Conservation (phyloP, 2,329 filamentous ascomycete species). For the Hypocrella siamensis region DNA sequence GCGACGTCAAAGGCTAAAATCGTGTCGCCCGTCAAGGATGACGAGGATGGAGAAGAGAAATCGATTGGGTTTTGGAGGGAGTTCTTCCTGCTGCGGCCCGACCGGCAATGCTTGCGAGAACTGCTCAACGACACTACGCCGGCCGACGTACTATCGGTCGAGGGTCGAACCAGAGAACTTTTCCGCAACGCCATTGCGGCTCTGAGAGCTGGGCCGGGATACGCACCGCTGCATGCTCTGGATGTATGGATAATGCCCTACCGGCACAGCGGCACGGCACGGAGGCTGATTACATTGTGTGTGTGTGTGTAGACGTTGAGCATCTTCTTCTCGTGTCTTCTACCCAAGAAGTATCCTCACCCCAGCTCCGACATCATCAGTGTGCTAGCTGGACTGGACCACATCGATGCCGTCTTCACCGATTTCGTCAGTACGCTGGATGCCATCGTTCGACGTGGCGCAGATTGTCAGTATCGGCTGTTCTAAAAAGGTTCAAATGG, state of each 20-base stretch:
- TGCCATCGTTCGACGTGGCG: conserved; percentile 62
- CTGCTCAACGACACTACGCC: conserved; percentile 57
- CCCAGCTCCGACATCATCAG: conserved; percentile 90
- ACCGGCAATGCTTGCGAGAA: conserved; percentile 49
- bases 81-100: conserved; percentile 81
- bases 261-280: neutral
- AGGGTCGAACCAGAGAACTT: conserved; percentile 64
- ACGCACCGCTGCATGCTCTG: conserved; percentile 62
- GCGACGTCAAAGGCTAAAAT: too few relatives aligned
- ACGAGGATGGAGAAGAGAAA: conserved; percentile 51
- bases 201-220: conserved; percentile 43
- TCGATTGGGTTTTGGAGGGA: conserved; percentile 91
- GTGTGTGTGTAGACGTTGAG: conserved; percentile 64
- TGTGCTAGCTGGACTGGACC: conserved; percentile 74
- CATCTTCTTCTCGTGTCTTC: conserved; percentile 66
- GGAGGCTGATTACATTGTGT: neutral
- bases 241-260: conserved; percentile 42
- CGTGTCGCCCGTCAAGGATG: conserved; percentile 22
- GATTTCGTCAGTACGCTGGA: conserved; percentile 79
- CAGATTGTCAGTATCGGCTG: conserved; percentile 39
- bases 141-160: conserved; percentile 60
- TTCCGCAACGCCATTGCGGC: conserved; percentile 58
- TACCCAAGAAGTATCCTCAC: conserved; percentile 86
- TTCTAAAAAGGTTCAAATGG: neutral
- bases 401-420: conserved; percentile 73